Conservation (phyloP, 75 land plant species). For the Chamaecyparis obtusa region DNA sequence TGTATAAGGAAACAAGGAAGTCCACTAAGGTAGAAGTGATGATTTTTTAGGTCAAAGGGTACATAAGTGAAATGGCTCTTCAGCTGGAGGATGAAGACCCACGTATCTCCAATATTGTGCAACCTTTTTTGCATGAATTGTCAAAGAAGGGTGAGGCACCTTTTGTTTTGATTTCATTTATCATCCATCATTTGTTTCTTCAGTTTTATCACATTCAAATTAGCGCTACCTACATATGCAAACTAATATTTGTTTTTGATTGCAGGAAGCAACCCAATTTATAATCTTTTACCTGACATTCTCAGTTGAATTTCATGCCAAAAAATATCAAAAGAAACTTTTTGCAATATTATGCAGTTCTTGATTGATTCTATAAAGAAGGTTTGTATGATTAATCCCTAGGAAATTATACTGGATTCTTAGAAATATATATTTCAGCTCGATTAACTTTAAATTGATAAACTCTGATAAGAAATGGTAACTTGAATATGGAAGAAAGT, state of each 20-base stretch:
- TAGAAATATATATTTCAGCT: not conserved
- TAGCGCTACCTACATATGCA: not conserved
- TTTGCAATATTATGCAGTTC: conserved; percentile 93
- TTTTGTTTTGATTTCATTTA: not conserved
- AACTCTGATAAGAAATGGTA: not conserved
- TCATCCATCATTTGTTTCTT: not conserved
- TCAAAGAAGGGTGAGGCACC: conserved; percentile 85
- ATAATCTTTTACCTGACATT: conserved; percentile 95
- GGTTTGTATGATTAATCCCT: conserved; percentile 39
- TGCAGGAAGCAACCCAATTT: conserved; percentile 76
- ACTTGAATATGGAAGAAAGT: too few species aligned
- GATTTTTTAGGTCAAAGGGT: conserved; percentile 81
- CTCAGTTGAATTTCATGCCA: too few species aligned
- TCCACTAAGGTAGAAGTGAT: not conserved
- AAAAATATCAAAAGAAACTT: conserved; percentile 58
- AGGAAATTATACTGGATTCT: not conserved
- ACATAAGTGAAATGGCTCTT: conserved; percentile 93
- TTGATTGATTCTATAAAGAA: conserved; percentile 90
- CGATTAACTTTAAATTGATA: not conserved
- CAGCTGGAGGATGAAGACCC: conserved; percentile 87
- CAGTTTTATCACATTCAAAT: not conserved
- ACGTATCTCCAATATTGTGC: conserved; percentile 86
- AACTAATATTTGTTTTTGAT: not conserved
- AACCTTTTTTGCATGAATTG: conserved; percentile 92
- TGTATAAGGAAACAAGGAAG: not conserved